A percentile compares a stretch with the other conserved stretches of the same genome.
Conservation (phyloP, 805 yeast genomes). For the Kuraishia cidri region DNA sequence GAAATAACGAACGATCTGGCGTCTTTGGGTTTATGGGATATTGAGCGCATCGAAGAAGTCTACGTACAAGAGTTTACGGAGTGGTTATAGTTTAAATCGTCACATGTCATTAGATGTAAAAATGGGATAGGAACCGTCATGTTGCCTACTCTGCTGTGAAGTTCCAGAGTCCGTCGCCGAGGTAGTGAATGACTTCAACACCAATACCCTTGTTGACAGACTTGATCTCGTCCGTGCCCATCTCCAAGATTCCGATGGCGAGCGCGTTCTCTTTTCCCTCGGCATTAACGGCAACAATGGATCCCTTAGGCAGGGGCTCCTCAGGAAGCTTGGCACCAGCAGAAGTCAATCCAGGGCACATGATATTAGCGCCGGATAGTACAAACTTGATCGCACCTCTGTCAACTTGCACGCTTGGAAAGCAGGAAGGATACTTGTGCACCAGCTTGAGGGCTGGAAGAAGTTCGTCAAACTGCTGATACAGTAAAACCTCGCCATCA, state of each 20-base stretch:
- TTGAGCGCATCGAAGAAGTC: too few relatives aligned
- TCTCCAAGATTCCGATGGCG: conserved; percentile 80
- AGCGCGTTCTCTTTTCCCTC: conserved; percentile 89
- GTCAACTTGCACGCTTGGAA: conserved; percentile 85
- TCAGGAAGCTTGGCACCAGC: conserved; percentile 80
- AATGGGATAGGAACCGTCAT: too few relatives aligned
- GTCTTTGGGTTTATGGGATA: background rate
- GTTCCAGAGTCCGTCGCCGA: conserved; percentile 87
- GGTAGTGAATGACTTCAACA: conserved; percentile 70
- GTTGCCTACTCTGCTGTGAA: conserved; percentile 36
- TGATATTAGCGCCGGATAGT: conserved; percentile 90
- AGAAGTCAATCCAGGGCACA: conserved; percentile 93
- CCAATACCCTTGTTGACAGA: conserved; percentile 81
- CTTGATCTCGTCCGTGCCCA: conserved; percentile 88
- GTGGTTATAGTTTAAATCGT: too few relatives aligned
- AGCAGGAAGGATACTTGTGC: conserved; percentile 74
- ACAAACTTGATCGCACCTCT: conserved; percentile 96
- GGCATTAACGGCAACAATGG: conserved; percentile 78
- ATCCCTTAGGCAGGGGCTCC: conserved; percentile 52
- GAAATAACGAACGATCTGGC: conserved; percentile 1
- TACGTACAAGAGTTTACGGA: too few relatives aligned
- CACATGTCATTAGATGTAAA: too few relatives aligned
- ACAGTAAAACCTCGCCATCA: conserved; percentile 66
- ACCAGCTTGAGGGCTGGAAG: conserved; percentile 70
- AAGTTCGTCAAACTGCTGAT: conserved; percentile 74